phyloP scores from a whole-genome alignment of 208 protist genomes.

The Wallacemonas sp. region DNA sequence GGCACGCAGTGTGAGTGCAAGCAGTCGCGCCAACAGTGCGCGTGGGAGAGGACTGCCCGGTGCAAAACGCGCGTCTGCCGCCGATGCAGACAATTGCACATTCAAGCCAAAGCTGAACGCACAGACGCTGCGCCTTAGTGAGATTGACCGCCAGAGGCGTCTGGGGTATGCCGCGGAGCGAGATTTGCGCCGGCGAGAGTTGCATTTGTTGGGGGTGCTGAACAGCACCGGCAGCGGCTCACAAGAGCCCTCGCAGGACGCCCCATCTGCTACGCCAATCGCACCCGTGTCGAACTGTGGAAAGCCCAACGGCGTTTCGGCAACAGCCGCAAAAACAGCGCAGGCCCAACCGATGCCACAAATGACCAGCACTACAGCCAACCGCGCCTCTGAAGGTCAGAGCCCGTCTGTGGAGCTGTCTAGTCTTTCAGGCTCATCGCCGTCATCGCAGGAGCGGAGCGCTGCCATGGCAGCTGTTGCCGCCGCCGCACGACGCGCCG shows the following conservation, averaged over 20 bases:
- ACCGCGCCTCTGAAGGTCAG: neutral
- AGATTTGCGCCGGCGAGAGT: constrained; percentile 22
- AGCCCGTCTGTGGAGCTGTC: constrained; percentile 38
- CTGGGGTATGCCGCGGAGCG: constrained; percentile 27
- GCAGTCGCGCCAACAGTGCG: neutral
- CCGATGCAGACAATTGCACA: constrained; percentile 23
- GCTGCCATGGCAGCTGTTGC: neutral
- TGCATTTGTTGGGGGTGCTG: constrained; percentile 19
- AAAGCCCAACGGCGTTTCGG: no score
- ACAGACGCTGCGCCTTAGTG: constrained; percentile 36
- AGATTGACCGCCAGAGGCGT: constrained; percentile 27
- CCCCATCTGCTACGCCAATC: no score
- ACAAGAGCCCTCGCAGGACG: neutral
- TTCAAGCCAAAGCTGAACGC: constrained; percentile 34
- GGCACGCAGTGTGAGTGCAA: neutral
- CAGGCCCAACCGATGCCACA: no score
- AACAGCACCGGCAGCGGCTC: constrained; percentile 1
- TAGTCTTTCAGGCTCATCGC: constrained; percentile 32
- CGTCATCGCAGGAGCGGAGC: constrained; percentile 8
- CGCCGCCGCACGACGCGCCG: neutral
- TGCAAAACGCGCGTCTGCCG: neutral
- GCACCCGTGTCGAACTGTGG: no score
- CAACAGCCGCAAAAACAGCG: no score
- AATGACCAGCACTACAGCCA: no score
- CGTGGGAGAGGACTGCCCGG: neutral